phyloP scores from a whole-genome alignment of 1,139 yeast species.

The Blastobotrys petasosporus region DNA sequence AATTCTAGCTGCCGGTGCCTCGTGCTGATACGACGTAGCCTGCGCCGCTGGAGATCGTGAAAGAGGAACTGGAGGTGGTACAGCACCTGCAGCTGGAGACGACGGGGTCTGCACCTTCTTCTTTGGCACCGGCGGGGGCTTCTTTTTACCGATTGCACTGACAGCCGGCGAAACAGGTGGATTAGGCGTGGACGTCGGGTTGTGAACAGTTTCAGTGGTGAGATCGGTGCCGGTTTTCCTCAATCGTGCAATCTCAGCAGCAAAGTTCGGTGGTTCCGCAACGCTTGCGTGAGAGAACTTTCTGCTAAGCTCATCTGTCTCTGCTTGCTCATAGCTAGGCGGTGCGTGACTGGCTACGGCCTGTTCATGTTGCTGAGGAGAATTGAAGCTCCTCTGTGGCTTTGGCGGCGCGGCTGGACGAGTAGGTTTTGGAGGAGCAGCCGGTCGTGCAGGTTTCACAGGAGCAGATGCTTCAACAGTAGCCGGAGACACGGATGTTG shows the following conservation, averaged over 20 bases:
- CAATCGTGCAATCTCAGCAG: conserved; percentile 28
- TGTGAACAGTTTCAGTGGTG: conserved; percentile 1
- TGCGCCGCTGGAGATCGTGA: neutral
- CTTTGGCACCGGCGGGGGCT: conserved; percentile 30
- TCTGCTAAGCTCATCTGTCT: too few relatives aligned
- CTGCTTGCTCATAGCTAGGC: too few relatives aligned
- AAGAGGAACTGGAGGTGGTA: neutral
- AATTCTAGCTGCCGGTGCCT: neutral
- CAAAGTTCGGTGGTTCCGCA: conserved; percentile 27
- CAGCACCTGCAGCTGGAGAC: conserved; percentile 2
- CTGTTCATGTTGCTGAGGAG: too few relatives aligned
- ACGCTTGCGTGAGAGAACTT: too few relatives aligned
- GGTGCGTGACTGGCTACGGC: too few relatives aligned
- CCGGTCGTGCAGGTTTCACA: neutral
- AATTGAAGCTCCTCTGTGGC: neutral
- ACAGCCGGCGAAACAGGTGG: conserved; percentile 14
- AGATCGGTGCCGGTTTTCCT: conserved; percentile 8
- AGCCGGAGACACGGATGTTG: neutral
- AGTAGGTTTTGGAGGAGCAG: neutral
- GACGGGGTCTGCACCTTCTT: conserved; percentile 23
- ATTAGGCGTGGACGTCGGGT: conserved; percentile 10
- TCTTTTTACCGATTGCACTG: conserved; percentile 21
- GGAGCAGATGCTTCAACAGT: neutral
- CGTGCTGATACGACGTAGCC: conserved; percentile 2
- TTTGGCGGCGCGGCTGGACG: neutral